phyloP scores from a whole-genome alignment of 257 asterid species.

The Plantago elongata region DNA sequence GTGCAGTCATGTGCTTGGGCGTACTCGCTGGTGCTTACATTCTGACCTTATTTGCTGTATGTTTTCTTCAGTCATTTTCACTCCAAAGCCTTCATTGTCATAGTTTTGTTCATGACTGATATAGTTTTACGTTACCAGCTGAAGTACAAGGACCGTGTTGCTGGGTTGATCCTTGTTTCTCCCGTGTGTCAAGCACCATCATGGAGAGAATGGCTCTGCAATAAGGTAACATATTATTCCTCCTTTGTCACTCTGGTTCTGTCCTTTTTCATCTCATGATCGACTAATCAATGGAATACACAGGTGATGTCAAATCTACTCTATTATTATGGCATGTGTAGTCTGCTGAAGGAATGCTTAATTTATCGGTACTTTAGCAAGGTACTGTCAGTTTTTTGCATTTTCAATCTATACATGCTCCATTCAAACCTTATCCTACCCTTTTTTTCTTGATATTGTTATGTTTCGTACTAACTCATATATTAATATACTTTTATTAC shows the following conservation, averaged over 20 bases:
- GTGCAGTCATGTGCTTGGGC: constrained; percentile 95
- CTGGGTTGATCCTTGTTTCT: constrained; percentile 86
- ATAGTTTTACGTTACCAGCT: constrained; percentile 38
- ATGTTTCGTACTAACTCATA: background rate
- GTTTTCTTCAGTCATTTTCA: constrained; percentile 23
- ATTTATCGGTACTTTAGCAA: constrained; percentile 78
- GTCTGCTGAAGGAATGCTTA: constrained; percentile 71
- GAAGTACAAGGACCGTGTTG: constrained; percentile 78
- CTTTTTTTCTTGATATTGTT: background rate
- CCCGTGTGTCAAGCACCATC: constrained; percentile 90
- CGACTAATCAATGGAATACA: constrained; percentile 15
- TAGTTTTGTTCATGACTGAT: constrained; percentile 1
- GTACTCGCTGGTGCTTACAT: constrained; percentile 91
- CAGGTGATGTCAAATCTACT: constrained; percentile 91
- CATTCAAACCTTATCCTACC: too few relatives aligned
- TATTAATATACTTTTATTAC: constrained; percentile 8
- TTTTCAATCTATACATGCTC: background rate
- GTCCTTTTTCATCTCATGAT: constrained; percentile 8
- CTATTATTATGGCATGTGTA: constrained; percentile 80
- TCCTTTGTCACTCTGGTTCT: background rate
- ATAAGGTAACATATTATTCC: constrained; percentile 48
- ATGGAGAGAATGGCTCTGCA: constrained; percentile 89
- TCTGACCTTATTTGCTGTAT: constrained; percentile 75
- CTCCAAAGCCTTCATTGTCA: background rate
- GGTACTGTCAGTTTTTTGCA: constrained; percentile 33